Conservation (phyloP, 1,284 basidiomycete species). For the Papiliotrema terrestris region DNA sequence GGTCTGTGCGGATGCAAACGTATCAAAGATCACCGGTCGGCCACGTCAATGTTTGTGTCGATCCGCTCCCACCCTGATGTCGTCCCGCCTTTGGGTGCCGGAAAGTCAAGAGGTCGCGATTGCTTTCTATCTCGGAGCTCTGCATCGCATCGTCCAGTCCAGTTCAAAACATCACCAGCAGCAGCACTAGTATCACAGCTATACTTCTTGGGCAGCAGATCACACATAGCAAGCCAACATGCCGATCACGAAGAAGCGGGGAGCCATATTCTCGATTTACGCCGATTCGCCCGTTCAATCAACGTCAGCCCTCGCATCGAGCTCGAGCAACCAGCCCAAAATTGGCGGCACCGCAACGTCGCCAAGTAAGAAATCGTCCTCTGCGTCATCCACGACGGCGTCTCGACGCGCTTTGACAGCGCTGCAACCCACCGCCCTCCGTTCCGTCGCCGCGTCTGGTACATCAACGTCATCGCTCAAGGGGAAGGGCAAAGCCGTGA, state of each 20-base stretch:
- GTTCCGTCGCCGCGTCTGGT: too few species aligned
- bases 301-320: not conserved
- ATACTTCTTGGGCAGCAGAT: too few species aligned
- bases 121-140: not conserved
- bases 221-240: constrained; percentile 18
- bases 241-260: constrained; percentile 48
- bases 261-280: constrained; percentile 48
- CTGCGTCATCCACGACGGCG: not conserved
- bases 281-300: constrained; percentile 37
- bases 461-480: not conserved
- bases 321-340: too few species aligned
- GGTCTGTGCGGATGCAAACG: constrained; percentile 3
- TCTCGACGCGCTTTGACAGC: not conserved
- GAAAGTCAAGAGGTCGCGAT: not conserved
- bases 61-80: not conserved
- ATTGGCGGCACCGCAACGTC: not conserved
- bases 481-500: not conserved
- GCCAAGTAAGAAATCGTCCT: not conserved
- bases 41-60: constrained; percentile 5
- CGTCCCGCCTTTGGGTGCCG: not conserved
- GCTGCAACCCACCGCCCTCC: not conserved
- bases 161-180: too few species aligned
- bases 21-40: not conserved
- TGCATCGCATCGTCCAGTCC: not conserved
- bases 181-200: too few species aligned